Conservation (phyloP, 768 basidiomycete species). For the Dentipellis sp. region DNA sequence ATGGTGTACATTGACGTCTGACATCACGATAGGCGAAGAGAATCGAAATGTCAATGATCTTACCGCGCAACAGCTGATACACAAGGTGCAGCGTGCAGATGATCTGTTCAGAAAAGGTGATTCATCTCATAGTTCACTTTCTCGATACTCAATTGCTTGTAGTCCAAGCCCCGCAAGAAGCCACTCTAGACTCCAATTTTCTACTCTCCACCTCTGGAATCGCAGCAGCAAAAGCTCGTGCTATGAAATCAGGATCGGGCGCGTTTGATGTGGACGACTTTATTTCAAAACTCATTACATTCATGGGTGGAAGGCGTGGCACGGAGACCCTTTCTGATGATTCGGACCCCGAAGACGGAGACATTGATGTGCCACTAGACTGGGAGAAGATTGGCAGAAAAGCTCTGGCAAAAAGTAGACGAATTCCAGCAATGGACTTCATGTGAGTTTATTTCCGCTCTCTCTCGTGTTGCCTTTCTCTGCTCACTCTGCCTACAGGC, state of each 20-base stretch:
- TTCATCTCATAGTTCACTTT: neutral
- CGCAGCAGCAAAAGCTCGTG: slow-evolving; percentile 81
- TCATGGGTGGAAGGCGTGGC: slow-evolving; percentile 63
- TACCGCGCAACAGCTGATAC: slow-evolving; percentile 44
- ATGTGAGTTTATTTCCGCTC: slow-evolving; percentile 48
- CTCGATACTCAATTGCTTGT: neutral
- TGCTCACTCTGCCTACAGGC: slow-evolving; percentile 42
- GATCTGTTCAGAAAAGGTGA: slow-evolving; percentile 55
- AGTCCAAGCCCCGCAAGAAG: slow-evolving; percentile 46
- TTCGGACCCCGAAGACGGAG: slow-evolving; percentile 43
- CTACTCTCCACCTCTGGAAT: slow-evolving; percentile 71
- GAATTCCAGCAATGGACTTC: slow-evolving; percentile 78
- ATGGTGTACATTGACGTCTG: too few relatives aligned
- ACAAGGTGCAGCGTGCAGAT: slow-evolving; percentile 50
- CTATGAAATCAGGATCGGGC: slow-evolving; percentile 80
- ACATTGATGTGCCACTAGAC: slow-evolving; percentile 42
- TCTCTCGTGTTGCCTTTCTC: neutral
- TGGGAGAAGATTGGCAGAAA: slow-evolving; percentile 87
- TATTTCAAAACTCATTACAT: slow-evolving; percentile 59
- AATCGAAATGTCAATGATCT: slow-evolving; percentile 38
- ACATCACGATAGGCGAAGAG: too few relatives aligned
- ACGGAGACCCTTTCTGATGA: slow-evolving; percentile 29
- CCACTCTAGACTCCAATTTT: slow-evolving; percentile 80
- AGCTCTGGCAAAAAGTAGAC: slow-evolving; percentile 69
- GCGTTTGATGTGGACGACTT: slow-evolving; percentile 93